A percentile compares a stretch with the other conserved stretches of the same genome.
Evolutionary conservation across 768 basidiomycete genomes (phyloP).

Genomic region (Kwoniella botswanensis): DNA sequence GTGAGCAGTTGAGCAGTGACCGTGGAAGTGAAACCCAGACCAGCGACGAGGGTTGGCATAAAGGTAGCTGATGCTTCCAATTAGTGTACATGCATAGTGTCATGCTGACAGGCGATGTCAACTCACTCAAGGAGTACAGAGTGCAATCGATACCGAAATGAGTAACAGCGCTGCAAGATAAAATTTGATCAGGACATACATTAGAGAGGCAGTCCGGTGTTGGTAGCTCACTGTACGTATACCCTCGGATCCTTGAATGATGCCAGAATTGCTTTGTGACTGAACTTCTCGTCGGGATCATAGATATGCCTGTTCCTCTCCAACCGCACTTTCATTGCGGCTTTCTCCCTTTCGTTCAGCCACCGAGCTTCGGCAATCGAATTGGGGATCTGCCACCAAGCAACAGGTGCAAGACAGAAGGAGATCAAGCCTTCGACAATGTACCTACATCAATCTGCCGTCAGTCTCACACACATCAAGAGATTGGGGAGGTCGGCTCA

Average conservation of each 20-base stretch:
- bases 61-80: conserved; percentile 11
- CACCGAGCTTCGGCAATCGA: conserved; percentile 35
- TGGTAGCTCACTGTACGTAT: conserved; percentile 17
- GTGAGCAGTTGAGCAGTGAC: conserved; percentile 45
- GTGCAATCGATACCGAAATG: conserved; percentile 43
- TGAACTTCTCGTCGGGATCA: conserved; percentile 39
- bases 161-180: conserved; percentile 20
- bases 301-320: conserved; percentile 36
- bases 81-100: background rate
- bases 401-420: conserved; percentile 26
- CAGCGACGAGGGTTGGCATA: conserved; percentile 41
- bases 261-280: conserved; percentile 32
- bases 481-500: background rate
- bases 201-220: background rate
- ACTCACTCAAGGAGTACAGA: conserved; percentile 30
- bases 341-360: conserved; percentile 36
- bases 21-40: conserved; percentile 33
- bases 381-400: conserved; percentile 41
- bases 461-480: background rate
- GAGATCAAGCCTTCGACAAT: conserved; percentile 42
- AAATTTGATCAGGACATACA: background rate
- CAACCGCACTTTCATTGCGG: conserved; percentile 24
- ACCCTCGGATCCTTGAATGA: conserved; percentile 31
- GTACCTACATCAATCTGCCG: background rate
- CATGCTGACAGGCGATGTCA: background rate